phyloP scores from a whole-genome alignment of 345 rosid genomes.

The rapeseed (Brassica napus) region DNA sequence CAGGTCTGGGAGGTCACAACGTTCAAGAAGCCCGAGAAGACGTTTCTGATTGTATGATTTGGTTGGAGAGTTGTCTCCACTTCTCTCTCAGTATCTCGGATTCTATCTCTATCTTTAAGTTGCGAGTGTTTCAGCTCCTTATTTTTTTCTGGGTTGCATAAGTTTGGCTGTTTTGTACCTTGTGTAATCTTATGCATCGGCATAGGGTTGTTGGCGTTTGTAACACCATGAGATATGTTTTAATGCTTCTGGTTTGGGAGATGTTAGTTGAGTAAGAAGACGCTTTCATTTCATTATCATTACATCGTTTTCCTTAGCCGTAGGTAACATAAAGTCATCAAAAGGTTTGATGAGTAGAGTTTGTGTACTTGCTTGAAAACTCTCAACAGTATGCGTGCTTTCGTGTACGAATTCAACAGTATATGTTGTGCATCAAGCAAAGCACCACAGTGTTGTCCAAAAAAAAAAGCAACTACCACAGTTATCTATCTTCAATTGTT shows the following conservation, averaged over 20 bases:
- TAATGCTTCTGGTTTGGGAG: conserved; percentile 28
- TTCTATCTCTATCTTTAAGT: conserved; percentile 26
- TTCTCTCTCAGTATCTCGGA: conserved; percentile 17
- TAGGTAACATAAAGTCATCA: background rate
- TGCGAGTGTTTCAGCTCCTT: conserved; percentile 19
- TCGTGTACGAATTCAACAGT: background rate
- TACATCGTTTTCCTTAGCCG: background rate
- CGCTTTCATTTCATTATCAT: background rate
- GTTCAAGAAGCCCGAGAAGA: conserved; percentile 83
- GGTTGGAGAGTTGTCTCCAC: conserved; percentile 22
- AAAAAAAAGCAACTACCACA: background rate
- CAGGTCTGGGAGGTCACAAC: conserved; percentile 65
- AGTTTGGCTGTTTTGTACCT: conserved; percentile 15
- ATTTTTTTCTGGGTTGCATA: conserved; percentile 5
- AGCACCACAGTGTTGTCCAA: too few relatives aligned
- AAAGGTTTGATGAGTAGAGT: background rate
- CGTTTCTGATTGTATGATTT: conserved; percentile 51
- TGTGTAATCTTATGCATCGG: conserved; percentile 36
- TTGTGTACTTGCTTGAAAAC: background rate
- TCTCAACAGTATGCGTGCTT: background rate
- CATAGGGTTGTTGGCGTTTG: conserved; percentile 19
- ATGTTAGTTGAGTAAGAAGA: conserved; percentile 7
- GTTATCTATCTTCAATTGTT: background rate
- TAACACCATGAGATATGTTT: conserved; percentile 35
- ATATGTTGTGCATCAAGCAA: background rate